phyloP scores from a whole-genome alignment of 225 moss, liverwort and hornwort genomes.

The Lunularia cruciata region DNA sequence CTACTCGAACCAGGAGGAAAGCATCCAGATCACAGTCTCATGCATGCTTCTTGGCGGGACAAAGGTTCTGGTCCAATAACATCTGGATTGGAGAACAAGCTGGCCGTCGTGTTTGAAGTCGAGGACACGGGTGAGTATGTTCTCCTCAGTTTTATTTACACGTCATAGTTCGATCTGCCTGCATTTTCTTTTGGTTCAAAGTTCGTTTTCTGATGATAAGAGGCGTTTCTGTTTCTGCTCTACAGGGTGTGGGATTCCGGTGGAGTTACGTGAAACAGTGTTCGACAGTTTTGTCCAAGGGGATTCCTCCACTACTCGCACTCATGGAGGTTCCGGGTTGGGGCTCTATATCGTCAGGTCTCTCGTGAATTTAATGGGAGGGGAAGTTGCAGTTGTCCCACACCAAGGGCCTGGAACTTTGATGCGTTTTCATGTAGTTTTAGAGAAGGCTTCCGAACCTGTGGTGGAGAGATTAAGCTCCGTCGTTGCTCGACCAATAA shows the following conservation, averaged over 20 bases:
- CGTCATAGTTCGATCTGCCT: background rate
- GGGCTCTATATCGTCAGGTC: constrained; percentile 48
- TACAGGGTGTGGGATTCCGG: constrained; percentile 40
- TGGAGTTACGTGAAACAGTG: constrained; percentile 39
- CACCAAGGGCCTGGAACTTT: constrained; percentile 35
- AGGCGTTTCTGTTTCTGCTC: background rate
- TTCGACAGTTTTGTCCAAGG: constrained; percentile 52
- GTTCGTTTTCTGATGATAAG: background rate
- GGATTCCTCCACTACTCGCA: constrained; percentile 39
- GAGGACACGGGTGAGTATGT: constrained; percentile 35
- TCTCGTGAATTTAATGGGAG: constrained; percentile 45
- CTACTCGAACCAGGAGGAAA: constrained; percentile 29
- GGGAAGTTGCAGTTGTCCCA: constrained; percentile 35
- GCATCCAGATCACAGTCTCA: constrained; percentile 7
- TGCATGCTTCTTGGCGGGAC: constrained; percentile 21
- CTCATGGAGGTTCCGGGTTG: constrained; percentile 41
- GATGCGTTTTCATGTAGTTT: constrained; percentile 60
- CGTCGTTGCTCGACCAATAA: constrained; percentile 21
- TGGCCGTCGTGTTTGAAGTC: constrained; percentile 44
- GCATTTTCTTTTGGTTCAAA: too few relatives aligned
- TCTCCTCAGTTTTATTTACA: background rate
- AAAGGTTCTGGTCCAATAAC: constrained; percentile 30
- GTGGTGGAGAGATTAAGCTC: constrained; percentile 7
- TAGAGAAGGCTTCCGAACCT: constrained; percentile 38
- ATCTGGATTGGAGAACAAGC: constrained; percentile 23